Evolutionary conservation across 2,329 filamentous ascomycete species (phyloP), one percentile per base, ranked within the genome.

Genomic region (Fusarium luffae): DNA sequence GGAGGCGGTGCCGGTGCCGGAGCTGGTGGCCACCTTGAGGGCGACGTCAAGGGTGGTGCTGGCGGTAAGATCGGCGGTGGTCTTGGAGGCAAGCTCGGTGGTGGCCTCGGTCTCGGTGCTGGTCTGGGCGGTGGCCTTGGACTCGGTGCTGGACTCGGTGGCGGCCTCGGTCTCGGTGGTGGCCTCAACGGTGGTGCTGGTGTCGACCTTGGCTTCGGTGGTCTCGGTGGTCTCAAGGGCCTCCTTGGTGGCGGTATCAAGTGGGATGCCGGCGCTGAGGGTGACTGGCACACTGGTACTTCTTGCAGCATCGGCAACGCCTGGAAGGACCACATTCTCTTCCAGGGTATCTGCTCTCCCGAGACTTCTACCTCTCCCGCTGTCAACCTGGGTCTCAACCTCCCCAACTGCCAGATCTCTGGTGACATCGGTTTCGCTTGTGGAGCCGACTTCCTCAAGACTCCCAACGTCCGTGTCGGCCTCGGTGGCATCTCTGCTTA

Each of bases 401-500:
- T 76, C 27, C 64, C 64, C 28, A 67, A 63, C 44, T 72, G 69
- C 30, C 86, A 84, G 72, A 79, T 85, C 54, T 81, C 83, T 70
- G 86, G 85, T 69, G 76, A 76, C 21, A 81, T 86, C 44, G 79
- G 78, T 19, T 83, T 84, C 37, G 78, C 80, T 52, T 74, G 86
- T 32, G 81, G 78, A 1, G 69, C 84, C 27, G 76, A 80, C 34
- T 76, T 84, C 41, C 76, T 82, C 5, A 69, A 79, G 18, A 63
- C 77, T 18, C 84, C 84, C 1, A 77, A 79, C 21, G 76, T 83
- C 30, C 78, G 80, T 42, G 75, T 89, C 6, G 78, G 83, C 69
- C 84, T 89, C 51, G 80, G 81, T 51, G 81, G 80, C 7, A 75
- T 88, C 69, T 84, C 87, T 75, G 78, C 86, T 16, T 86, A 86